Base-by-base conservation (phyloP, 768 basidiomycete genomes). In the Mycena vitilis region DNA sequence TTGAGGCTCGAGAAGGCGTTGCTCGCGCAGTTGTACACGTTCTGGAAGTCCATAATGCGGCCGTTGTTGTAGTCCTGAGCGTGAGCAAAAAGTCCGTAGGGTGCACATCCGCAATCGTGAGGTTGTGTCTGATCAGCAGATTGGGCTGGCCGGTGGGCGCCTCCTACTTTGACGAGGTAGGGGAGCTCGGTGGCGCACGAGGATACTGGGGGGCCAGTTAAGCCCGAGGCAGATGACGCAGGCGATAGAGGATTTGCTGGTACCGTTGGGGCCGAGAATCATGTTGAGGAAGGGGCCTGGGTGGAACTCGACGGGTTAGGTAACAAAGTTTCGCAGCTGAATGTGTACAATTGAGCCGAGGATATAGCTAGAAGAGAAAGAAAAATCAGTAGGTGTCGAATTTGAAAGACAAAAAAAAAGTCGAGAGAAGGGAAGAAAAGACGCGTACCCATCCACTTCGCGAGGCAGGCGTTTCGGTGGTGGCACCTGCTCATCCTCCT, bases 261-360 rank as follows among this genome's bases (percentile, higher is more conserved):
- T 98, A 1, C 97, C 97, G 69, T 98, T 98, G 9, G 97, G 96
- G 1, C 98, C 98, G 42, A 98, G 84, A 54, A 98, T 95, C 95
- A 99, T 97, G 81, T 99, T 98, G 5, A 98, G 84, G 76, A 94
- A 91, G 0, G 97, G 92, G 0, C 97, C 98, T 0, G 95, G 95
- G 22, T 81, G 79, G 78, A 98, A 98, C 75, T 97, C 93, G 70
- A 95, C 95, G 70, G 81, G 78, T 98, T 99, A 99, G 11, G 98
- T 99, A 60, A 99, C 89, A 75, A 99, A 99, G 75, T 96, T 96
- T 74, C 88, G 80, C 47, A 97, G 81, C 73, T 91, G 89, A 52
- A 99, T 91, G 53, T 97, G 92, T 61, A 95, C 88, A 71, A 99
- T 95, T 1, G 96, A 96, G 1, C 98, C 98, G 20, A 95, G 93